Evolutionary conservation across 2,329 filamentous ascomycete species (phyloP), one percentile per base, ranked within the genome.

Genomic region (Coniochaeta ligniaria): DNA sequence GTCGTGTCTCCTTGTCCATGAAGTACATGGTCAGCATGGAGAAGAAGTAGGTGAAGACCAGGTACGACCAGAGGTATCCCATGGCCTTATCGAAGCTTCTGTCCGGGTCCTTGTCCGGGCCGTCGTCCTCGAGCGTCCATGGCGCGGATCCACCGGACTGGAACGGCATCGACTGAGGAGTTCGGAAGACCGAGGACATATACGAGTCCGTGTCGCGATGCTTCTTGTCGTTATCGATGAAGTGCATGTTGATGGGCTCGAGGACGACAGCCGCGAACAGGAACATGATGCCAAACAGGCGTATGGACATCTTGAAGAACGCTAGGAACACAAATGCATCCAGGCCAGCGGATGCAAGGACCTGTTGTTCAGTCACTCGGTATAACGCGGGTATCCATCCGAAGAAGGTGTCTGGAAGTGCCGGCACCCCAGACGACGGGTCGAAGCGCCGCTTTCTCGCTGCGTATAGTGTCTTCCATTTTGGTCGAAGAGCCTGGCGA

Each of bases 261-360:
- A 99, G 88, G 4, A 99, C 84, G 17, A 84, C 80, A 38, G 90
- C 79, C 31, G 93, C 89, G 69, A 98, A 92, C 73, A 96, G 85
- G 60, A 95, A 84, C 68, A 96, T 89, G 58, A 90, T 78, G 17
- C 84, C 78, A 58, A 98, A 87, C 66, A 97, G 89, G 63, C 89
- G 91, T 65, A 92, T 90, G 14, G 94, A 89, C 86, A 98, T 95
- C 72, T 93, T 96, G 81, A 97, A 98, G 75, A 99, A 99, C 17
- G 89, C 85, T 16, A 99, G 81, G 71, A 99, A 97, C 65, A 97
- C 95, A 76, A 91, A 99, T 58, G 95, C 95, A 77, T 99, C 95
- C 57, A 99, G 83, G 0, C 95, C 95, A 20, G 94, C 94, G 22
- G 92, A 94, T 17, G 90, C 87, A 59, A 99, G 80, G 4, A 99